A percentile compares a stretch with the other conserved stretches of the same genome.
Conservation (phyloP, 106 monocot species). For the Xerophyta viscosa region DNA sequence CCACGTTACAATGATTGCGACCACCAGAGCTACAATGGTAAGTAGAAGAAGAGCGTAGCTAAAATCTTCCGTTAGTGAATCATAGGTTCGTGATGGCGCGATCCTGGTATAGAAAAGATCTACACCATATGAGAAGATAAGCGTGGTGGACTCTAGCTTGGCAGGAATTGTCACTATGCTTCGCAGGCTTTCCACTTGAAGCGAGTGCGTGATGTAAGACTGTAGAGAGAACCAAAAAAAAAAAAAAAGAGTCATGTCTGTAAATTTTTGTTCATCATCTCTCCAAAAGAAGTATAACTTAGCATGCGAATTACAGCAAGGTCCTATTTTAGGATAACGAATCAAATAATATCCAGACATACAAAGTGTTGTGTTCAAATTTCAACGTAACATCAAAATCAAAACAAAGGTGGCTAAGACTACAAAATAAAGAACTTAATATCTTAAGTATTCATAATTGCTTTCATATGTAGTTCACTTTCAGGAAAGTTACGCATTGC, state of each 20-base stretch:
- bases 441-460: too few species aligned
- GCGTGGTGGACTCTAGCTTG: conserved; percentile 84
- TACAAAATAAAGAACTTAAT: too few species aligned
- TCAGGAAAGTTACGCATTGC: too few species aligned
- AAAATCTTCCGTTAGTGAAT: conserved; percentile 97
- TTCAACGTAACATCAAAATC: too few species aligned
- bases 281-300: neutral
- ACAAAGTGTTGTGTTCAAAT: too few species aligned
- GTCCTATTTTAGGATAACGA: too few species aligned
- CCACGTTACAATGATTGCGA: conserved; percentile 83
- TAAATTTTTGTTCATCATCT: neutral
- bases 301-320: too few species aligned
- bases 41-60: conserved; percentile 86
- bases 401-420: too few species aligned
- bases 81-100: conserved; percentile 95
- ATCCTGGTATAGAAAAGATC: conserved; percentile 88
- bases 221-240: conserved; percentile 18
- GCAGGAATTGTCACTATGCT: conserved; percentile 70
- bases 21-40: conserved; percentile 75
- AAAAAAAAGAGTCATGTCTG: neutral
- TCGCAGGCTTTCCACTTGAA: conserved; percentile 90
- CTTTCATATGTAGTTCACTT: too few species aligned
- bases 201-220: conserved; percentile 90
- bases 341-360: too few species aligned
- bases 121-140: conserved; percentile 80